Evolutionary conservation across 371 early-diverging fungal genomes (phyloP).

Genomic region (Apophysomyces elegans): DNA sequence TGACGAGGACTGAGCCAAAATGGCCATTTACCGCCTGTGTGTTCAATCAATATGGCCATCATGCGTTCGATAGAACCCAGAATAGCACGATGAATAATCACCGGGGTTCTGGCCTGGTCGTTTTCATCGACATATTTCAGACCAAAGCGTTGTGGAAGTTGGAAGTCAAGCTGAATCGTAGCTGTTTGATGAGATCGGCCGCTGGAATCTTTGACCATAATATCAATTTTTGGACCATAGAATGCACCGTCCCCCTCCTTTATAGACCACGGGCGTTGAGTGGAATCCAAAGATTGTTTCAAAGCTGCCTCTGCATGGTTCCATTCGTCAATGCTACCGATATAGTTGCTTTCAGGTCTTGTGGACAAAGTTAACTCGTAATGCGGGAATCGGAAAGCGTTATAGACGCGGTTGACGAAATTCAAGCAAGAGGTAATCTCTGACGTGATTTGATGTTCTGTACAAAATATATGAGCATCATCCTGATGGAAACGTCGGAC

Average conservation of each 20-base stretch:
- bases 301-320: constrained; percentile 89
- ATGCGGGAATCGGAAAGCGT: constrained; percentile 80
- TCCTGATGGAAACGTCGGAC: constrained; percentile 98
- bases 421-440: constrained; percentile 87
- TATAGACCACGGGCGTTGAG: constrained; percentile 84
- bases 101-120: constrained; percentile 70
- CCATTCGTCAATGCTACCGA: constrained; percentile 95
- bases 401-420: constrained; percentile 90
- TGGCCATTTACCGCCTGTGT: constrained; percentile 93
- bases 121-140: constrained; percentile 76
- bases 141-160: constrained; percentile 90
- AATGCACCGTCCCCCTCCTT: constrained; percentile 99
- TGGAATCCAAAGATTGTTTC: constrained; percentile 77
- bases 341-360: constrained; percentile 89
- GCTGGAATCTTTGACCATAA: constrained; percentile 95
- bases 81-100: constrained; percentile 96
- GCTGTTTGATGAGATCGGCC: constrained; percentile 96
- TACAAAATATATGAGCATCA: constrained; percentile 97
- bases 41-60: constrained; percentile 94
- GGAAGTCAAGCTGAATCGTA: constrained; percentile 98
- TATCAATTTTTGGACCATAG: constrained; percentile 99
- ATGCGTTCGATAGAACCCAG: constrained; percentile 94
- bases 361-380: constrained; percentile 94
- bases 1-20: constrained; percentile 99
- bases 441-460: constrained; percentile 68